Conservation (phyloP, 1,139 yeast species). For the Geotrichum fermentans region DNA sequence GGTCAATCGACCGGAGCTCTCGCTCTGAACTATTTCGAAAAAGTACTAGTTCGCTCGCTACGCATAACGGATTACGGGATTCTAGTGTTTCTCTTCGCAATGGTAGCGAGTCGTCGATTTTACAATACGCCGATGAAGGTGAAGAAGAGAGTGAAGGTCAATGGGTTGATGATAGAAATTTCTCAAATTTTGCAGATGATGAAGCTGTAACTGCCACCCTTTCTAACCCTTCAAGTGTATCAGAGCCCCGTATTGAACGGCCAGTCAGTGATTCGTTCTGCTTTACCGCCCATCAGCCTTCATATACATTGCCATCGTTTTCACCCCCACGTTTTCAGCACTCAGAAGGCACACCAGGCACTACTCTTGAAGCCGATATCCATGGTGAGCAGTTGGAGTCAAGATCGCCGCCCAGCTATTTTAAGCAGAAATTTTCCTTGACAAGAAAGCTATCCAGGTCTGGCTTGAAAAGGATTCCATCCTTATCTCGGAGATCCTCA, state of each 20-base stretch:
- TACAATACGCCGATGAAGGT: conserved; percentile 9
- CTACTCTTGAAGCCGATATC: neutral
- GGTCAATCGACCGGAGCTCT: neutral
- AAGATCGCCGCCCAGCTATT: conserved; percentile 14
- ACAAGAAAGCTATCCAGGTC: conserved; percentile 22
- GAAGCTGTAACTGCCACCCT: neutral
- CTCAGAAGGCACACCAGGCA: neutral
- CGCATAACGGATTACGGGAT: neutral
- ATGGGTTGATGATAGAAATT: conserved; percentile 15
- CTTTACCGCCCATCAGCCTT: neutral
- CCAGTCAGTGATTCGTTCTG: neutral
- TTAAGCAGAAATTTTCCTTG: conserved; percentile 22
- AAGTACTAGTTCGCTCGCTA: neutral
- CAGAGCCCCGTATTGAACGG: neutral
- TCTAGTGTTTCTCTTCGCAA: neutral
- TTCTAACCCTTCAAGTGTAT: neutral
- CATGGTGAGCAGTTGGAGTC: neutral
- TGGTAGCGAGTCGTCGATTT: neutral
- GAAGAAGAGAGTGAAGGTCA: conserved; percentile 17
- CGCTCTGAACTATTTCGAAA: neutral
- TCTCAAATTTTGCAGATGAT: neutral
- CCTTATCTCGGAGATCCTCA: conserved; percentile 10
- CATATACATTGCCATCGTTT: neutral
- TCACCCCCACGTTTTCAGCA: neutral
- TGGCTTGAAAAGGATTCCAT: conserved; percentile 14